Evolutionary conservation across 805 yeast genomes (phyloP), one percentile per base, ranked within the genome.

Genomic region (Sugiyamaella valdiviana): DNA sequence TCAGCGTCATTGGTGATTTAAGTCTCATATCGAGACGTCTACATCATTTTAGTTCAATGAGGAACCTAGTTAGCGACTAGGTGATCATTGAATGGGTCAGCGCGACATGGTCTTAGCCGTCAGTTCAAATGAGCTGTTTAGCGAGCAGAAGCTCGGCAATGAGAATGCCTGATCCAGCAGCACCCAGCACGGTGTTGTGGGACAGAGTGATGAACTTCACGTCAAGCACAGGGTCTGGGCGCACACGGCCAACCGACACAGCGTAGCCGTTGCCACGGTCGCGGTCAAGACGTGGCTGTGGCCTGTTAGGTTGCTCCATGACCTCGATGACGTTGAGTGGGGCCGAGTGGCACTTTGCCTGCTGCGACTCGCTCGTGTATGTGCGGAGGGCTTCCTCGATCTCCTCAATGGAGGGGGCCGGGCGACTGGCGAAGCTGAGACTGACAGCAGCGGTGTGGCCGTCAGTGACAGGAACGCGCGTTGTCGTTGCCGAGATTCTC

Each of bases 391-490:
- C 77, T 54, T 77, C 62, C 67, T 89, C 87, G 51, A 93, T 79
- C 57, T 85, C 78, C 42, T 85, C 96, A 17, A 88, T 73, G 9
- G 89, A 76, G 48, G 99, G 99, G 42, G 95, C 82, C 17, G 89
- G 88, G 68, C 82, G 76, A 62, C 82, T 76, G 61, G 81, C 82
- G 70, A 93, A 93, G 68, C 81, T 79, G 56, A 93, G 73, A 10
- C 96, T 79, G 52, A 93, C 86, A 70, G 96, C 88, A 65, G 88
- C 98, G 44, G 97, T 91, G 71, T 93, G 99, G 51, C 99, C 99
- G 66, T 93, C 99, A 51, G 89, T 83, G 53, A 93, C 99, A 10
- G 99, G 89, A 37, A 93, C 95, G 66, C 99, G 80, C 70, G 88
- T 93, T 70, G 99, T 89, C 65, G 93, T 96, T 32, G 99, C 99